Evolutionary conservation across 352 stramenopile species (phyloP), one percentile per base, ranked within the genome.

Genomic region (Globisporangium paroecandrum): DNA sequence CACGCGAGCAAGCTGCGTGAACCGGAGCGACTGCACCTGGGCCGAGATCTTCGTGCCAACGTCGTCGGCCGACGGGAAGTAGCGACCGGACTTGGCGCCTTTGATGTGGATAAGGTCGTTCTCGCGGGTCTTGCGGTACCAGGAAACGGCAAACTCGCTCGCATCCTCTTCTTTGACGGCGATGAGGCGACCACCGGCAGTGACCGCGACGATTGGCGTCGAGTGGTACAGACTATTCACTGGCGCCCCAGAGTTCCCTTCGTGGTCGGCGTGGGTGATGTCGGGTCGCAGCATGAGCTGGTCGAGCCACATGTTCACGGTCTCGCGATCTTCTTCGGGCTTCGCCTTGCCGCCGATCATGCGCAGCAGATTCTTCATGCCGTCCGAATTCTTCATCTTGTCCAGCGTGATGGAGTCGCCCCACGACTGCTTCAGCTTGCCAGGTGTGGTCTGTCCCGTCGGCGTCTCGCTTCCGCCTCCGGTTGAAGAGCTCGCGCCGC

Each of bases 21-120:
- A 94, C 0, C 84, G 85, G 0, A 83, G 57, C n/a, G 85, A 92
- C 24, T 82, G 74, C 27, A 83, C 87, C n/a, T 83, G 80, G 20
- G 89, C 64, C 18, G 82, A 89, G 4, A 94, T 53, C 3, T 76
- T 72, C 2, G 77, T 64, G 43, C 78, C 85, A 0, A 91, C 83
- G 34, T 94, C 87, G 55, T 94, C 87, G 22, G 89, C 78, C 0
- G 85, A 92, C 6, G 87, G 79, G 57, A 83, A 84, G 58, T 93
- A 94, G 0, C 77, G 79, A 15, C 81, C 85, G 5, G 64, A 62
- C 1, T 71, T 75, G 2, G 87, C 82, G 2, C 80, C 78, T 62
- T 90, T 86, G 62, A 94, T 93, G 41, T 79, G 76, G 56, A 79
- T 78, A 34, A 94, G 71, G n/a, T 89, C 83, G 32, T 81, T 75